Percentiles rank a stretch among this genome's conserved stretches.
These are phyloP conservation scores for Globisporangium rhizosaccharum DNA, from an alignment of 352 stramenopile genomes.

Conservation along the genomic window DNA sequence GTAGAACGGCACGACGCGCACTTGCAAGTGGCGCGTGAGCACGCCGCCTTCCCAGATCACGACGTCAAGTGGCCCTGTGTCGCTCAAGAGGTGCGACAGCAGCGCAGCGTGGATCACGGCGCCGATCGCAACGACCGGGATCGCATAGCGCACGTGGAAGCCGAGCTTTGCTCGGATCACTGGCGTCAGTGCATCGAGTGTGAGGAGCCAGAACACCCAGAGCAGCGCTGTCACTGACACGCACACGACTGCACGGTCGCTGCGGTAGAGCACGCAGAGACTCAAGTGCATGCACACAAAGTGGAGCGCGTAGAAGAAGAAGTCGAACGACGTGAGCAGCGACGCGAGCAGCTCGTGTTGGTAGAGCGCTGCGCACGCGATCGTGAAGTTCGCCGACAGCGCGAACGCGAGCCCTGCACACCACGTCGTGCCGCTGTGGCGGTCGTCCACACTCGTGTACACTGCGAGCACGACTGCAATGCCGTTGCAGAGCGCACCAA, in stretches of 20 bases:
- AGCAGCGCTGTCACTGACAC: slow-evolving; percentile 15
- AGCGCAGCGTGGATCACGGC: not conserved
- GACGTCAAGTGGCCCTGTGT: slow-evolving; percentile 4
- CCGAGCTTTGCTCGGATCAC: slow-evolving; percentile 17
- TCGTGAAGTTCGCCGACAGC: slow-evolving; percentile 11
- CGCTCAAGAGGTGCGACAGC: slow-evolving; percentile 5
- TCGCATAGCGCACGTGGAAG: slow-evolving; percentile 8
- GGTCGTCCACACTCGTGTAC: no score
- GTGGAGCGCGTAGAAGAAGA: slow-evolving; percentile 26
- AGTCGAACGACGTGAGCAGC: slow-evolving; percentile 32
- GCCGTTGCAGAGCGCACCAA: not conserved
- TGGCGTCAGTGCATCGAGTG: slow-evolving; percentile 22
- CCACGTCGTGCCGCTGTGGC: not conserved
- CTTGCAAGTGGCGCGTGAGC: slow-evolving; percentile 2
- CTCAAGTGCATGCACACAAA: slow-evolving; percentile 17
- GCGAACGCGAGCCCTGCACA: slow-evolving; percentile 1
- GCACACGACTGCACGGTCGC: slow-evolving; percentile 5
- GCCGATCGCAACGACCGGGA: not conserved
- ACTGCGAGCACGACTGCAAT: not conserved
- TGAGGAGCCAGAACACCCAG: slow-evolving; percentile 25
- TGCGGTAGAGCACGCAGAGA: slow-evolving; percentile 18
- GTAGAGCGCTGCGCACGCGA: slow-evolving; percentile 12
- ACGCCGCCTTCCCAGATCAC: slow-evolving; percentile 11
- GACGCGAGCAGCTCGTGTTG: slow-evolving; percentile 25
- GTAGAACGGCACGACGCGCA: slow-evolving; percentile 11